Evolutionary conservation across 2,329 filamentous ascomycete species (phyloP), one percentile per base, ranked within the genome.

Genomic region (Colletotrichum australisinense): DNA sequence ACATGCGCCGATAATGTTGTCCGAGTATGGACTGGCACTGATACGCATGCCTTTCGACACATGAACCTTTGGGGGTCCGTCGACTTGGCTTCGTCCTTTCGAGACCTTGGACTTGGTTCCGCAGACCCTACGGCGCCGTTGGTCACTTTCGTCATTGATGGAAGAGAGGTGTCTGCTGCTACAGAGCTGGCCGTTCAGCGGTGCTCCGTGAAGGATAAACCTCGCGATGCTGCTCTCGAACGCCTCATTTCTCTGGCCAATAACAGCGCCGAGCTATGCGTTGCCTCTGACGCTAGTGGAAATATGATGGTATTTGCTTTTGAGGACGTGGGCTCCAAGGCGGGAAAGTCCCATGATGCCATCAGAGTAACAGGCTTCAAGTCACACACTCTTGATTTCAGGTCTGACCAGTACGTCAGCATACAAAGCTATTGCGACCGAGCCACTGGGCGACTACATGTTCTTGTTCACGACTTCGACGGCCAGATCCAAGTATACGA

Each of bases 241-340:
- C 94, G 97, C 79, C 86, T 98, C 5, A 93, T 97, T 56, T 93
- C 95, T 76, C 89, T 98, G 76, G 94, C 95, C 11, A 97, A 96
- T 74, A 92, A 93, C 65, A 93, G 89, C 69, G 94, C 95, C 0
- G 97, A 99, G 80, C 90, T 99, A 3, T 97, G 95, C 76, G 88
- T 98, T 28, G 91, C 96, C 9, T 86, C 98, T 60, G 95, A 98
- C 81, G 92, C 92, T n/a, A 86, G 88, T 60, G 96, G 96, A 1
- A 92, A 92, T 76, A 94, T 98, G 93, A 95, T 94, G 53, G 95
- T 94, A 0, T 98, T 96, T 94, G 96, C 95, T 0, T 84, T 99
- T 69, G 95, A 98, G 81, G 95, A 96, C 78, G 89, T 97, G 24
- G 93, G 93, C 46, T 92, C 90, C 77, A 94, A 92, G 78, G 86